Evolutionary conservation across 1,284 basidiomycete species (phyloP).

Genomic region (Ceratobasidium sp.): DNA sequence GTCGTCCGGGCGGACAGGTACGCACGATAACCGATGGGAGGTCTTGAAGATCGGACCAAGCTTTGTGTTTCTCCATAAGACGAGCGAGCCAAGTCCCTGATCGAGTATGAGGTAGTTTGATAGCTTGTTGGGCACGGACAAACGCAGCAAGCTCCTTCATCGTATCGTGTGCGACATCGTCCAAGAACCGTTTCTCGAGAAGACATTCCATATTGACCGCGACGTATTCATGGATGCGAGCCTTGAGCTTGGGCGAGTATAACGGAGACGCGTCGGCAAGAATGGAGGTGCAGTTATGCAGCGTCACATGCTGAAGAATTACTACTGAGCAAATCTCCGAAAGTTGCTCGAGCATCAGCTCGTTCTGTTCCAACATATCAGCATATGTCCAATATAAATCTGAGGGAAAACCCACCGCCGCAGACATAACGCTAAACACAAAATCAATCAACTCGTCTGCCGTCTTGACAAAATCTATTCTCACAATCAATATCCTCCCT

Average conservation of each 20-base stretch:
- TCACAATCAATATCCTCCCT: conserved; percentile 8
- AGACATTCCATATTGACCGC: conserved; percentile 88
- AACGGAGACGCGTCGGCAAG: conserved; percentile 87
- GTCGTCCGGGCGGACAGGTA: conserved; percentile 67
- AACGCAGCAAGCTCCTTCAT: conserved; percentile 76
- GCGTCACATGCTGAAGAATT: conserved; percentile 76
- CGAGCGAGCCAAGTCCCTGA: conserved; percentile 68
- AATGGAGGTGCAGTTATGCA: conserved; percentile 84
- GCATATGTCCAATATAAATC: neutral
- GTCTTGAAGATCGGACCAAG: conserved; percentile 86
- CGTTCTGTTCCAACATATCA: conserved; percentile 70
- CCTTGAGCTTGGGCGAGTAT: conserved; percentile 77
- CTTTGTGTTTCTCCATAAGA: conserved; percentile 74
- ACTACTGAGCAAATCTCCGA: conserved; percentile 84
- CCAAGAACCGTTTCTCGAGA: conserved; percentile 83
- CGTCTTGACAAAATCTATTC: conserved; percentile 70
- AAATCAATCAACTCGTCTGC: conserved; percentile 88
- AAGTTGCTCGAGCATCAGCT: conserved; percentile 88
- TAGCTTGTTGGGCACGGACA: conserved; percentile 72
- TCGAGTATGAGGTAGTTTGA: conserved; percentile 75
- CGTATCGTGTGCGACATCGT: conserved; percentile 76
- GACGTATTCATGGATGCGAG: conserved; percentile 85
- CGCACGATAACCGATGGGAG: conserved; percentile 64
- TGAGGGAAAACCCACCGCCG: conserved; percentile 69
- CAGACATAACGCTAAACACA: conserved; percentile 87